A percentile compares a stretch with the other conserved stretches of the same genome.
phyloP scores from a whole-genome alignment of 305 asterid species.

The Fraxinus albicans region DNA sequence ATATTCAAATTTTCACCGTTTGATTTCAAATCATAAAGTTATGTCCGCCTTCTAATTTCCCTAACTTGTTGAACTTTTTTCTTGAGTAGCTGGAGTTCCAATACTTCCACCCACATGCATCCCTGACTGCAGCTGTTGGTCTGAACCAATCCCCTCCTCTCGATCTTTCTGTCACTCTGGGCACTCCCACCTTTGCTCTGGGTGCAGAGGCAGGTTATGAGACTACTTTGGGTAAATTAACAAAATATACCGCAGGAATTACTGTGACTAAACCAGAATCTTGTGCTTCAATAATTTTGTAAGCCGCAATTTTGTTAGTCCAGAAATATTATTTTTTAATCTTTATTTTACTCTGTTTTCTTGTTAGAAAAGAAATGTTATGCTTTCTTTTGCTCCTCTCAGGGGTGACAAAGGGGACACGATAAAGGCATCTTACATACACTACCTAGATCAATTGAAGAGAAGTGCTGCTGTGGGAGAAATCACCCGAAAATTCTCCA shows the following conservation, averaged over 20 bases:
- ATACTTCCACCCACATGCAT: slow-evolving; percentile 83
- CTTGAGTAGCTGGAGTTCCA: slow-evolving; percentile 72
- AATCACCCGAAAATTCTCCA: slow-evolving; percentile 47
- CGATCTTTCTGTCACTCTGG: slow-evolving; percentile 71
- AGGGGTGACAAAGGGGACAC: slow-evolving; percentile 62
- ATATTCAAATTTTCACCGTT: not conserved
- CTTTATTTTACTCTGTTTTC: not conserved
- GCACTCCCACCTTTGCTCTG: slow-evolving; percentile 74
- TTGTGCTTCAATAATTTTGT: slow-evolving; percentile 75
- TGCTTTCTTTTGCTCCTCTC: not conserved
- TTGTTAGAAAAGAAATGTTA: not conserved
- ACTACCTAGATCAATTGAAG: slow-evolving; percentile 39
- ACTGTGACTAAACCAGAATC: slow-evolving; percentile 70
- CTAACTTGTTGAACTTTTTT: slow-evolving; percentile 20
- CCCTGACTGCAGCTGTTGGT: slow-evolving; percentile 71
- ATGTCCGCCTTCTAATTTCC: not conserved
- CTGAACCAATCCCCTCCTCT: slow-evolving; percentile 62
- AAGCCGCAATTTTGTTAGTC: slow-evolving; percentile 29
- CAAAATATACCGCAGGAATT: slow-evolving; percentile 69
- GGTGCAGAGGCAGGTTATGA: slow-evolving; percentile 83
- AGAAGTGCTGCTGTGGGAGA: slow-evolving; percentile 49
- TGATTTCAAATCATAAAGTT: not conserved
- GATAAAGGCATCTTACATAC: slow-evolving; percentile 46
- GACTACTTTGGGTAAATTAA: slow-evolving; percentile 48
- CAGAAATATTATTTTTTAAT: not conserved